Base-by-base conservation (phyloP, 345 rosid species). In the Aquilaria sinensis region DNA sequence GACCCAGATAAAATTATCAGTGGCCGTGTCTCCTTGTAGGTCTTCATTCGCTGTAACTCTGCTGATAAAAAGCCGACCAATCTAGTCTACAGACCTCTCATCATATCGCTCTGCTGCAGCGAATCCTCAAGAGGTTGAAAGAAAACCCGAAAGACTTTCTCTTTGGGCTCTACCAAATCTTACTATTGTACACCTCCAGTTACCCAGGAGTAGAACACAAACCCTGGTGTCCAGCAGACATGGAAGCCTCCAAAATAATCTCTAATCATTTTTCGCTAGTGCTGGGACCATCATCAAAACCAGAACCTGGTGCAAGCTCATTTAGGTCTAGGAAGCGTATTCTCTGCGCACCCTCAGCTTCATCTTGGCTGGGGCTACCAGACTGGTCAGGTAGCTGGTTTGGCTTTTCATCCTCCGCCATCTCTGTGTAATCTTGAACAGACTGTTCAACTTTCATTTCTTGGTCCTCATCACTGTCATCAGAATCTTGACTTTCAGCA, bases 291-390 rank as follows among this genome's bases (percentile, higher is more conserved):
- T 94, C 97, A 56, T 90, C 99, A 68, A 89, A 87, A 66, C 96
- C 91, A 65, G 97, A 83, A 50, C 90, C 91, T 2, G 98, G 96
- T 30, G 97, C 99, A 60, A 90, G 87, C 78, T 90, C 92, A 33
- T 90, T 90, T 75, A 94, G 70, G 82, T 94, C 97, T 16, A 94
- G 92, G 72, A 86, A 94, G 62, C 79, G 83, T 77, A 84, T 77
- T 71, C 83, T 82, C 30, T 70, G 77, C 57, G 63, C 81, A 59
- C 81, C 85, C 6, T 72, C 80, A 2, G 47, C 80, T 76, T 82
- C 97, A 67, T 79, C 85, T 76, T 80, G 86, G 54, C 68, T 80
- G 2, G 74, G 82, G 74, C 80, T 75, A 56, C 67, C 74, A 57
- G 84, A 69, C 69, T 81, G 74, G 63, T 72, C 79, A 15, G 71